Evolutionary conservation across 169 alveolate species (phyloP).

Genomic region (Besnoitia besnoiti): DNA sequence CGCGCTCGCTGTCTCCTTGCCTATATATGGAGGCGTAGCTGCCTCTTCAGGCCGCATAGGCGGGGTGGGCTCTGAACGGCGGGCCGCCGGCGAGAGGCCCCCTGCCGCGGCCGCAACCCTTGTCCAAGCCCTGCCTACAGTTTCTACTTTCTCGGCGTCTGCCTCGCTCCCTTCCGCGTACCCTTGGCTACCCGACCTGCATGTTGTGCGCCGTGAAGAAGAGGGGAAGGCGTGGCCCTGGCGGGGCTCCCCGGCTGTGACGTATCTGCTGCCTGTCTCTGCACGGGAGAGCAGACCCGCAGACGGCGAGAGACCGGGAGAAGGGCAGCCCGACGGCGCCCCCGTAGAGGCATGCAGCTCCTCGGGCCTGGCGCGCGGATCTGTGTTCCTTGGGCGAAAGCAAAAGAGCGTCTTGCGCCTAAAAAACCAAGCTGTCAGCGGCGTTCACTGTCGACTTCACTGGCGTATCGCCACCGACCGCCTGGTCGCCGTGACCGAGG

Average conservation of each 20-base stretch:
- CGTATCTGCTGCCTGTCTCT: background rate
- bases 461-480: background rate
- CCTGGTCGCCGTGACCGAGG: background rate
- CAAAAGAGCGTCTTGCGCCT: background rate
- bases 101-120: background rate
- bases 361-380: background rate
- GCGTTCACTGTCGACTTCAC: background rate
- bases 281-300: background rate
- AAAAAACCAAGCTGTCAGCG: constrained; percentile 6
- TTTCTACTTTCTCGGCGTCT: background rate
- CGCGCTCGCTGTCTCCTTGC: background rate
- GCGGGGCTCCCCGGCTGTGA: background rate
- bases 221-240: background rate
- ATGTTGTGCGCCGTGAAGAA: background rate
- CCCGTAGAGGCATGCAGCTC: background rate
- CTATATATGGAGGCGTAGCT: background rate
- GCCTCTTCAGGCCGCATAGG: background rate
- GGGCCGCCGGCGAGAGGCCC: background rate
- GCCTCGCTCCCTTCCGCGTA: background rate
- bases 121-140: background rate
- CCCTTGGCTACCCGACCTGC: background rate
- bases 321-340: background rate
- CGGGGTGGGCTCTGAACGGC: background rate
- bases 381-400: background rate
- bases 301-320: background rate